Conservation (phyloP, 257 asterid genomes). For the Nicotiana noctiflora region DNA sequence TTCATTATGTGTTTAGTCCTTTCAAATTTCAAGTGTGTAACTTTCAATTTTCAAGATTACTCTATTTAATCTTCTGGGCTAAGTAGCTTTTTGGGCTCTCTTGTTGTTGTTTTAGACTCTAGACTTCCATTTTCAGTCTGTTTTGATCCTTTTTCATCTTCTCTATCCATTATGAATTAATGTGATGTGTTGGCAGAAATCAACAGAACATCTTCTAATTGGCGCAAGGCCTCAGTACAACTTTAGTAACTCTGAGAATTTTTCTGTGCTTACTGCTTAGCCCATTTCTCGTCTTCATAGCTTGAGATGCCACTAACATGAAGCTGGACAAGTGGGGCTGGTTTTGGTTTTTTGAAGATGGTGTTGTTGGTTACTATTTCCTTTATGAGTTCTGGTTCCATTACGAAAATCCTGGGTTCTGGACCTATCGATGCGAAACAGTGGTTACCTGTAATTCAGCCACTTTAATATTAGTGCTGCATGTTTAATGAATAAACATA, state of each 20-base stretch:
- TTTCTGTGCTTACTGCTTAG: constrained; percentile 54
- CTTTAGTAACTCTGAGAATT: too few species aligned
- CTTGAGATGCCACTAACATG: constrained; percentile 38
- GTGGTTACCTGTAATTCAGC: constrained; percentile 27
- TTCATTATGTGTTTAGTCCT: too few species aligned
- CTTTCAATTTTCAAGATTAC: too few species aligned
- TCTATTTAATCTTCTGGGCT: too few species aligned
- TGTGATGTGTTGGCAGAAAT: too few species aligned
- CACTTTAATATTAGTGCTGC: not conserved
- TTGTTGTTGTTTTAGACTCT: constrained; percentile 57
- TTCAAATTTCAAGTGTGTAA: too few species aligned
- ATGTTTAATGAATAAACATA: too few species aligned
- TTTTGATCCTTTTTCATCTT: constrained; percentile 43
- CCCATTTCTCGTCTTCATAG: constrained; percentile 54
- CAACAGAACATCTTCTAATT: too few species aligned
- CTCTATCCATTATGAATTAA: constrained; percentile 9
- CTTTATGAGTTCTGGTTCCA: constrained; percentile 40
- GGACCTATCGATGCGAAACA: constrained; percentile 54
- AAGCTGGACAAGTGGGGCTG: constrained; percentile 39
- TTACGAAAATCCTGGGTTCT: constrained; percentile 30
- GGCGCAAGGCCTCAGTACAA: too few species aligned
- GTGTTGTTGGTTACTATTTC: constrained; percentile 30
- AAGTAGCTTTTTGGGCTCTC: constrained; percentile 24
- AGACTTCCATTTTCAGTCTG: constrained; percentile 35
- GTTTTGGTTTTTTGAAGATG: constrained; percentile 43